A percentile compares a stretch with the other conserved stretches of the same genome.
These are phyloP conservation scores for Cryphonectria radicalis DNA, from an alignment of 2,329 filamentous ascomycete genomes.

Conservation along the genomic window DNA sequence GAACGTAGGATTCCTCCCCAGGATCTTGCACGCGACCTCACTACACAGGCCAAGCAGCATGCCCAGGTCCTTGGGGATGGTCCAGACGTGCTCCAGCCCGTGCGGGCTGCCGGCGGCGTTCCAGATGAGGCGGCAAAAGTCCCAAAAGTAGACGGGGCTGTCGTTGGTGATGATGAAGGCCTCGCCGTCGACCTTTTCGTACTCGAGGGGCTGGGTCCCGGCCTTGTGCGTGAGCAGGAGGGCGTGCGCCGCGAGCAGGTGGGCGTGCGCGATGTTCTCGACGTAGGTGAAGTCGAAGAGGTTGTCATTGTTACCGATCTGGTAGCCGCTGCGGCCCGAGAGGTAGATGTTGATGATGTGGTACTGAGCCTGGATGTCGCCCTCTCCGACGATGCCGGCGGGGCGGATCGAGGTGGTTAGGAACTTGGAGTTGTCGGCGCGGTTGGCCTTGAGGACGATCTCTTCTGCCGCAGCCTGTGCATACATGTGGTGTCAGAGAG, in stretches of 20 bases:
- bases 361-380: conserved; percentile 77
- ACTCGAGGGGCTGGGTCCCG: conserved; percentile 66
- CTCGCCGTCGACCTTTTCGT: conserved; percentile 80
- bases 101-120: conserved; percentile 57
- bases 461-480: conserved; percentile 75
- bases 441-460: conserved; percentile 77
- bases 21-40: conserved; percentile 55
- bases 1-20: conserved; percentile 60
- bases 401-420: conserved; percentile 83
- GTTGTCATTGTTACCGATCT: conserved; percentile 74
- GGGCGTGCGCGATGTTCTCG: conserved; percentile 71
- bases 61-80: conserved; percentile 56
- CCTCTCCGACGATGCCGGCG: conserved; percentile 88
- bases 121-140: conserved; percentile 83
- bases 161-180: conserved; percentile 92
- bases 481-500: not conserved
- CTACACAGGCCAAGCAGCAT: conserved; percentile 55
- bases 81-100: conserved; percentile 60
- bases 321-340: conserved; percentile 71
- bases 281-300: conserved; percentile 69
- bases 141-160: conserved; percentile 87
- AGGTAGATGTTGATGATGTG: conserved; percentile 74
- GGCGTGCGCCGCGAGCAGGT: conserved; percentile 78
- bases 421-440: conserved; percentile 59
- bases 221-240: conserved; percentile 66